Conservation (phyloP, 768 basidiomycete genomes). For the Nidularia pulvinata region DNA sequence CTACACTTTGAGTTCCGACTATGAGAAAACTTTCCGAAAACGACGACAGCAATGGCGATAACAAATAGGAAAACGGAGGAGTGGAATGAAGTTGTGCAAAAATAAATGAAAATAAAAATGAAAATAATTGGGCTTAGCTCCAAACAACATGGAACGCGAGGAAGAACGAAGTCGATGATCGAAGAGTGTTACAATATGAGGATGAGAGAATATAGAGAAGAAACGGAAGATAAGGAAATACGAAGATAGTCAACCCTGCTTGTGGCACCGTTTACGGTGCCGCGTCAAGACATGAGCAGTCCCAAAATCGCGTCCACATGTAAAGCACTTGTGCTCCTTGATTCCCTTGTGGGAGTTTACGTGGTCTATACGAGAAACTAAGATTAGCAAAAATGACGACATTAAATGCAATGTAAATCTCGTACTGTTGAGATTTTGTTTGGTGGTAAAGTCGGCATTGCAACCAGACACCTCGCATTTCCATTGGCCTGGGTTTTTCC, state of each 20-base stretch:
- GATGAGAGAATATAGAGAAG: no score
- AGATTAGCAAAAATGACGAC: background rate
- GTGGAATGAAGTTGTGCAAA: no score
- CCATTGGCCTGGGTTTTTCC: background rate
- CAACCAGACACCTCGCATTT: background rate
- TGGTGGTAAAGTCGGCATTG: background rate
- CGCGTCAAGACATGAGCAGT: background rate
- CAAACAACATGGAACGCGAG: no score
- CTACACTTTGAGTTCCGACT: no score
- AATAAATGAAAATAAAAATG: no score
- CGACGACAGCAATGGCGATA: no score
- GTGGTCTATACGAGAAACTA: background rate
- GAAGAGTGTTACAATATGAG: no score
- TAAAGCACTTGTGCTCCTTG: background rate
- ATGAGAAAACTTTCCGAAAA: no score
- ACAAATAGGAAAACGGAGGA: no score
- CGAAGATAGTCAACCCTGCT: background rate
- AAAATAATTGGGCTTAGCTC: no score
- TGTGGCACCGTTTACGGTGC: background rate
- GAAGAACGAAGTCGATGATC: no score
- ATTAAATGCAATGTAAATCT: background rate
- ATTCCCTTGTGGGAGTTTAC: background rate
- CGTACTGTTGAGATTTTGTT: constrained; percentile 1
- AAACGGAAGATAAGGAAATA: no score
- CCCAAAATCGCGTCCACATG: background rate